A percentile compares a stretch with the other conserved stretches of the same genome.
Evolutionary conservation across 805 yeast genomes (phyloP).

Genomic region (Yarrowia divulgata): DNA sequence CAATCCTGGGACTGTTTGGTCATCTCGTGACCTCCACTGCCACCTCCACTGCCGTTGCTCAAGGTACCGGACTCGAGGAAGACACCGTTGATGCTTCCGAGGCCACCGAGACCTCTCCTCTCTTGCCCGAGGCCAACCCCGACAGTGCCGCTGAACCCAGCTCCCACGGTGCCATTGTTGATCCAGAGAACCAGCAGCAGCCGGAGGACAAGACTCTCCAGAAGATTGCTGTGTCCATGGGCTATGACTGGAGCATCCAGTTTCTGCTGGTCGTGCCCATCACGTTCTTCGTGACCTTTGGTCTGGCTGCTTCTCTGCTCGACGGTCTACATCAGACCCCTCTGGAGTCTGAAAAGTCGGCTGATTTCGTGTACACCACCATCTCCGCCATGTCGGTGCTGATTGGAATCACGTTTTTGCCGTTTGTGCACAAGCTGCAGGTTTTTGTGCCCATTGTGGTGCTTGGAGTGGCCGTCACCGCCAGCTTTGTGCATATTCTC

Average conservation of each 20-base stretch:
- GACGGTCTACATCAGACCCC: slow-evolving; percentile 74
- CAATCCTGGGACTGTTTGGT: slow-evolving; percentile 55
- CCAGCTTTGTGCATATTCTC: slow-evolving; percentile 46
- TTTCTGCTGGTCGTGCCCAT: slow-evolving; percentile 72
- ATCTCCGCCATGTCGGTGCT: slow-evolving; percentile 52
- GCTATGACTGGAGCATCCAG: slow-evolving; percentile 81
- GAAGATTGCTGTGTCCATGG: slow-evolving; percentile 30
- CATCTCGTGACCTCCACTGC: slow-evolving; percentile 48
- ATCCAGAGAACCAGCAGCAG: slow-evolving; percentile 20
- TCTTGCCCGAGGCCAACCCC: slow-evolving; percentile 34
- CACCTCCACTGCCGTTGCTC: neutral
- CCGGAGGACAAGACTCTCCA: slow-evolving; percentile 10
- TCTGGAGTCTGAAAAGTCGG: slow-evolving; percentile 65
- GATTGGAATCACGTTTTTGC: slow-evolving; percentile 62
- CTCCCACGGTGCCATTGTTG: neutral
- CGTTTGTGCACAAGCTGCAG: slow-evolving; percentile 74
- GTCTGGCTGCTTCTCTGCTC: slow-evolving; percentile 62
- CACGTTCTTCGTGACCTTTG: slow-evolving; percentile 61
- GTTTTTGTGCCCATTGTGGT: slow-evolving; percentile 56
- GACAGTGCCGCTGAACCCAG: slow-evolving; percentile 13
- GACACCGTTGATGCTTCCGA: slow-evolving; percentile 7
- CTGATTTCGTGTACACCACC: slow-evolving; percentile 52
- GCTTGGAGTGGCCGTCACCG: slow-evolving; percentile 53
- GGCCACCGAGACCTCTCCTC: slow-evolving; percentile 35
- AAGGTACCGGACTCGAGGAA: slow-evolving; percentile 8